Conservation (phyloP, 192 early-diverging fungal genomes). For the Mortierella hygrophila region DNA sequence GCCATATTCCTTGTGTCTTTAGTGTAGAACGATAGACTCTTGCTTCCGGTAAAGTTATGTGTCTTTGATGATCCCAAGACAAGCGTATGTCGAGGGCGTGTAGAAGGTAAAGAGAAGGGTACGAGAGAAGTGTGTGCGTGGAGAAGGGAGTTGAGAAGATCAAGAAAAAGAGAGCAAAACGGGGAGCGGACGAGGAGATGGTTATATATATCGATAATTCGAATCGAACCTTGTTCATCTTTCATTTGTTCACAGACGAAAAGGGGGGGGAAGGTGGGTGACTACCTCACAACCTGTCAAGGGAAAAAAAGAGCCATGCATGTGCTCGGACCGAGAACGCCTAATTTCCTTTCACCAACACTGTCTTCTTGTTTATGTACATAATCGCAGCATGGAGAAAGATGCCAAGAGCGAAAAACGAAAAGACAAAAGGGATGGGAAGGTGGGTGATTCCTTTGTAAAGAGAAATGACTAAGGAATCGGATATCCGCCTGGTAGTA, state of each 20-base stretch:
- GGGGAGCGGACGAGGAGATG: not conserved
- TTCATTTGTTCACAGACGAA: too few relatives aligned
- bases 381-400: not conserved
- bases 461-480: conserved; percentile 13
- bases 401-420: not conserved
- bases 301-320: not conserved
- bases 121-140: not conserved
- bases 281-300: not conserved
- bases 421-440: not conserved
- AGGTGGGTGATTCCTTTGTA: conserved; percentile 14
- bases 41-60: not conserved
- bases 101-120: not conserved
- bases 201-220: not conserved
- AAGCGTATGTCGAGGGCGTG: not conserved
- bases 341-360: not conserved
- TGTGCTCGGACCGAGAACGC: not conserved
- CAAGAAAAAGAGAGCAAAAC: not conserved
- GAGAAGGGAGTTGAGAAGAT: not conserved
- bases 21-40: not conserved
- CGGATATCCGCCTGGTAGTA: not conserved
- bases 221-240: not conserved
- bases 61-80: not conserved
- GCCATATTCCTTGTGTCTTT: conserved; percentile 14
- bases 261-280: not conserved
- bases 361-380: not conserved